Evolutionary conservation across 139 green algal genomes (phyloP), one percentile per base, ranked within the genome.

Genomic region (Astrephomene gubernaculifera): DNA sequence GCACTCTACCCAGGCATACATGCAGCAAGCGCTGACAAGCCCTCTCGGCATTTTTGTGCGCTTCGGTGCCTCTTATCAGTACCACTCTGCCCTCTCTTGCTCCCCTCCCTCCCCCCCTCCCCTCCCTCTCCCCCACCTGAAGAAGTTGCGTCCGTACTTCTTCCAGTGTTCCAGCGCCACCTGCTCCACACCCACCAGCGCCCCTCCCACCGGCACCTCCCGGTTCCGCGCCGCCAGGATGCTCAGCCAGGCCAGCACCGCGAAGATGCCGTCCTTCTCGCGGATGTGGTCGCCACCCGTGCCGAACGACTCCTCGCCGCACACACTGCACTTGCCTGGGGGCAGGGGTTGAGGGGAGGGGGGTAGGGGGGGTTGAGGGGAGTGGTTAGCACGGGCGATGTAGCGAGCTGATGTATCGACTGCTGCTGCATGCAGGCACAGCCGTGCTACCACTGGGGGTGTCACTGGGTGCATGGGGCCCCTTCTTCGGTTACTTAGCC

Each of bases 221-320:
- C 96, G 95, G 95, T 99, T 99, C 69, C 94, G 93, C 79, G 94
- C 70, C 2, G 97, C 97, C 54, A 99, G 94, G 91, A 99, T 94
- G 74, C 87, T 92, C 45, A 95, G 82, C 96, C 96, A 98, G 41
- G 94, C 93, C 41, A 99, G 94, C 82, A 99, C 97, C 1, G 97
- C 97, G 95, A 97, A 99, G 78, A 99, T 93, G 38, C 97, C 97
- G 86, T 99, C 97, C 96, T 99, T 99, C 90, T 99, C 97, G 29
- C 97, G 93, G 63, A 98, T 94, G 93, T 99, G 97, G 93, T 99
- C 97, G 24, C 89, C 92, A 79, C 97, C 96, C 2, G 97, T 99
- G 52, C 97, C 97, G 71, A 99, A 99, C 72, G 90, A 97, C 94
- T 99, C 97, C 94, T 99, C 97, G 21, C 97, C 97, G 79, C 97